Percentiles rank a stretch among this genome's conserved stretches.
These are phyloP conservation scores for Yamadazyma pseudoaaseri DNA, from an alignment of 1,139 yeast species.

Conservation along the genomic window DNA sequence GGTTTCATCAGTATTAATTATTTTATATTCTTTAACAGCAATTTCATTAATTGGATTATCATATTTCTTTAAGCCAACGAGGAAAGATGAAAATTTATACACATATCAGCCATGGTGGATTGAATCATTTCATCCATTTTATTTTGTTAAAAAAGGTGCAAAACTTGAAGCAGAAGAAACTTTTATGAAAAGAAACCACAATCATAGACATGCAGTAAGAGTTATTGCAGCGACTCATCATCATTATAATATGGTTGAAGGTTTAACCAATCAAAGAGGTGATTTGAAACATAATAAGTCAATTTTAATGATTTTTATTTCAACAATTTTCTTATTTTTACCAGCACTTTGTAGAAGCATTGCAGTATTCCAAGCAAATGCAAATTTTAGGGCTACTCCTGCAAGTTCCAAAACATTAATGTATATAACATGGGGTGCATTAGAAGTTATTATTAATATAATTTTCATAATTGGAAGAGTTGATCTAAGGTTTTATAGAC, in stretches of 20 bases:
- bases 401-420: constrained; percentile 49
- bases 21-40: constrained; percentile 60
- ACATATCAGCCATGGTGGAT: constrained; percentile 84
- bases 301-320: constrained; percentile 44
- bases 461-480: constrained; percentile 61
- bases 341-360: constrained; percentile 61
- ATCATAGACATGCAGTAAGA: constrained; percentile 51
- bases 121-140: constrained; percentile 55
- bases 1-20: constrained; percentile 56
- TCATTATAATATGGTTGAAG: constrained; percentile 43
- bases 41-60: constrained; percentile 50
- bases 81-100: constrained; percentile 49
- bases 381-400: constrained; percentile 21
- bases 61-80: constrained; percentile 56
- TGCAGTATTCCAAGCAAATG: constrained; percentile 43
- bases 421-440: constrained; percentile 63
- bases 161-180: constrained; percentile 47
- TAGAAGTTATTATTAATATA: constrained; percentile 57
- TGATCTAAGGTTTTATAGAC: constrained; percentile 77
- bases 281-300: constrained; percentile 50
- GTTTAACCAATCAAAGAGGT: constrained; percentile 44
- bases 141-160: constrained; percentile 53
- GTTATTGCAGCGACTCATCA: constrained; percentile 49
- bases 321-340: constrained; percentile 54
- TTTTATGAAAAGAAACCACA: constrained; percentile 48